Evolutionary conservation across 1,284 basidiomycete genomes (phyloP).

Genomic region (Apiotrichum akiyoshidainum): DNA sequence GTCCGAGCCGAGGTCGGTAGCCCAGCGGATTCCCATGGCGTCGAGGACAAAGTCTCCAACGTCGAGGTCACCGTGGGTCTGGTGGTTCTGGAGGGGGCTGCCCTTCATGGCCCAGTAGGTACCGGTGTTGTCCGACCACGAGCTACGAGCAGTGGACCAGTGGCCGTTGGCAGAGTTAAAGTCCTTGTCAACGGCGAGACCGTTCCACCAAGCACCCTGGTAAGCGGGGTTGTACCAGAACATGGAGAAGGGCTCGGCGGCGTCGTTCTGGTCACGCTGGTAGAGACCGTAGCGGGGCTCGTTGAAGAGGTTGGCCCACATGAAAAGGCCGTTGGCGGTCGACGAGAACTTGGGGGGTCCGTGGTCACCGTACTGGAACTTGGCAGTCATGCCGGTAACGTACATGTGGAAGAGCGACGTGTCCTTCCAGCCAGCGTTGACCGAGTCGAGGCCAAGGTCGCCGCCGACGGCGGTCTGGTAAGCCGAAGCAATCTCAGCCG

Average conservation of each 20-base stretch:
- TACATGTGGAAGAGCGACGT: constrained; percentile 92
- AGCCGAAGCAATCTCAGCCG: constrained; percentile 84
- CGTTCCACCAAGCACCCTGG: constrained; percentile 87
- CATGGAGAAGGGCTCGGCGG: constrained; percentile 89
- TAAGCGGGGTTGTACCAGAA: constrained; percentile 92
- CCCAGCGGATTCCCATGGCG: constrained; percentile 90
- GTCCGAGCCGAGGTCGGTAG: constrained; percentile 86
- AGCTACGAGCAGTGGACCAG: constrained; percentile 88
- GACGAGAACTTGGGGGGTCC: constrained; percentile 83
- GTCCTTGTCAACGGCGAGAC: constrained; percentile 72
- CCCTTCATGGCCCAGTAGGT: constrained; percentile 86
- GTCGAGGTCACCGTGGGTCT: constrained; percentile 92
- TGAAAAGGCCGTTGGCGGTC: constrained; percentile 55
- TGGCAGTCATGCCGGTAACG: constrained; percentile 73
- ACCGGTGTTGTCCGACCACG: constrained; percentile 84
- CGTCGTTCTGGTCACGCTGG: constrained; percentile 89
- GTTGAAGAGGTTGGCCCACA: constrained; percentile 67
- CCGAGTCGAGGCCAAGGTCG: constrained; percentile 63
- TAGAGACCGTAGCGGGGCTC: constrained; percentile 74
- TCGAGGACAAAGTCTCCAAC: constrained; percentile 93
- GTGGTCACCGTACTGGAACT: constrained; percentile 89
- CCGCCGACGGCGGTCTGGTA: constrained; percentile 82
- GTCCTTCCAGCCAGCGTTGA: constrained; percentile 67
- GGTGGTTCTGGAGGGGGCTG: constrained; percentile 69
- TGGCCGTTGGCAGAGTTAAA: constrained; percentile 68